phyloP scores from a whole-genome alignment of 164 flowering plant genomes.

The Liquidambar formosana region DNA sequence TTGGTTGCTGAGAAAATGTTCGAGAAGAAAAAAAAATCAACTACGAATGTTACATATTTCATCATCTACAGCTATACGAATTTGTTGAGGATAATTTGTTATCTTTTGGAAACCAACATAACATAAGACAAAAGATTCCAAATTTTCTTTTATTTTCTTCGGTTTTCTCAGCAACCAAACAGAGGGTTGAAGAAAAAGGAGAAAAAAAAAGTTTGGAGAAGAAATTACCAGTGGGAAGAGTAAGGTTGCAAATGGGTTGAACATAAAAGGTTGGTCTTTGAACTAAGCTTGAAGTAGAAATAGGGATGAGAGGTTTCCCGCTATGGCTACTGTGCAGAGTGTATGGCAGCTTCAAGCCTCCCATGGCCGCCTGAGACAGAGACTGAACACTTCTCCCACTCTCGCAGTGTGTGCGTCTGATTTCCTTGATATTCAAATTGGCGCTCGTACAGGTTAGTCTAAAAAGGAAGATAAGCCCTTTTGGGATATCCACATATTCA shows the following conservation, averaged over 20 bases:
- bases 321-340: conserved; percentile 19
- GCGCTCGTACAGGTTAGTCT: conserved; percentile 11
- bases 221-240: conserved; percentile 26
- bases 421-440: not conserved
- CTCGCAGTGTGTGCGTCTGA: not conserved
- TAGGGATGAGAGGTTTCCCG: conserved; percentile 22
- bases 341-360: conserved; percentile 34
- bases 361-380: conserved; percentile 31
- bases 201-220: not conserved
- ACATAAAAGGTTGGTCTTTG: conserved; percentile 8
- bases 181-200: not conserved
- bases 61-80: not conserved
- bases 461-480: conserved; percentile 22
- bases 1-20: not conserved
- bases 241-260: conserved; percentile 19
- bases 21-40: not conserved
- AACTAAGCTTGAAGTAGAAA: conserved; percentile 22
- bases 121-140: not conserved
- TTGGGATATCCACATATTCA: conserved; percentile 14
- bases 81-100: no score
- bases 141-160: not conserved
- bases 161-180: conserved; percentile 9
- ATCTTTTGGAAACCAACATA: not conserved
- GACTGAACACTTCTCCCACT: not conserved
- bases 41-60: not conserved